phyloP scores from a whole-genome alignment of 306 rosid genomes.

The Inga oerstediana region DNA sequence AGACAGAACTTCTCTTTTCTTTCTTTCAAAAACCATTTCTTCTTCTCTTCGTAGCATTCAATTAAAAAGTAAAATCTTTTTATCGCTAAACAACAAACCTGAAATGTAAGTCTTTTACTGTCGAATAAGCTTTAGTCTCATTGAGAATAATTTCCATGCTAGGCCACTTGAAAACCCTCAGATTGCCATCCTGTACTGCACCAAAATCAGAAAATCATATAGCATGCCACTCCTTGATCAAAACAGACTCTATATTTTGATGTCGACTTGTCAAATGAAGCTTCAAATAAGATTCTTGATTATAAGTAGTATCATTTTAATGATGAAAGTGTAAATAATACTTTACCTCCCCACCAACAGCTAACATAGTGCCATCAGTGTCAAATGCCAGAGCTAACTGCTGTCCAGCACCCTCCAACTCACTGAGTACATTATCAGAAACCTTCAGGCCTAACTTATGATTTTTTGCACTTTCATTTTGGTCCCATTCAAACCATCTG shows the following conservation, averaged over 20 bases:
- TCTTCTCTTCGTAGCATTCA: slow-evolving; percentile 18
- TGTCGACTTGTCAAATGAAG: background rate
- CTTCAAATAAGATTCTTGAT: background rate
- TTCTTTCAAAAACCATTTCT: slow-evolving; percentile 5
- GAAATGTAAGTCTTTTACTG: slow-evolving; percentile 85
- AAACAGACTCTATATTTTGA: slow-evolving; percentile 23
- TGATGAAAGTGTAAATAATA: slow-evolving; percentile 30
- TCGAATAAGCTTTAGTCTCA: slow-evolving; percentile 60
- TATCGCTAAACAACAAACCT: slow-evolving; percentile 55
- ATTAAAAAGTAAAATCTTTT: slow-evolving; percentile 19
- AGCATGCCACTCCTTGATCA: slow-evolving; percentile 26
- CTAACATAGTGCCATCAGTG: slow-evolving; percentile 72
- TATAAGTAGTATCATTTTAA: slow-evolving; percentile 1
- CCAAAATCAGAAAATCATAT: slow-evolving; percentile 55
- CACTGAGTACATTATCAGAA: slow-evolving; percentile 54
- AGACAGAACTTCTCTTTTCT: slow-evolving; percentile 1
- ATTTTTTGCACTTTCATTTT: slow-evolving; percentile 39
- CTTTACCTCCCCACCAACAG: slow-evolving; percentile 87
- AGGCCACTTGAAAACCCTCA: slow-evolving; percentile 93
- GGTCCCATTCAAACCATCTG: slow-evolving; percentile 79
- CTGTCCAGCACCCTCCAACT: slow-evolving; percentile 69
- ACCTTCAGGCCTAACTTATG: slow-evolving; percentile 49
- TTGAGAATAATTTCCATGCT: slow-evolving; percentile 74
- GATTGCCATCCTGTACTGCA: slow-evolving; percentile 92
- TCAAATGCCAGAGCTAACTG: slow-evolving; percentile 83